Evolutionary conservation across 2,329 filamentous ascomycete species (phyloP).

Genomic region (Trichoderma sp.): DNA sequence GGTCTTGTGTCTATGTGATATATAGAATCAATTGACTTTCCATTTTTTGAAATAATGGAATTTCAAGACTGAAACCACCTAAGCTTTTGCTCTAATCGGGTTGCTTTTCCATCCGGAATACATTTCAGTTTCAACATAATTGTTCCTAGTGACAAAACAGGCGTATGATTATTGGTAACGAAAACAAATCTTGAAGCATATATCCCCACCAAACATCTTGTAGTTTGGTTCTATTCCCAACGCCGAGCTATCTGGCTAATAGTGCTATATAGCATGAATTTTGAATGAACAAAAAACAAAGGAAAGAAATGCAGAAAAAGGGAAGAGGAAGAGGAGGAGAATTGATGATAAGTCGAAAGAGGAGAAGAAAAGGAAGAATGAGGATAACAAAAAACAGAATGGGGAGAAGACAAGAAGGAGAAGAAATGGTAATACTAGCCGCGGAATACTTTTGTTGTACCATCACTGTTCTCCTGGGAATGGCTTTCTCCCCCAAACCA

Average conservation of each 20-base stretch:
- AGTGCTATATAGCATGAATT: neutral
- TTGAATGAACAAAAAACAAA: neutral
- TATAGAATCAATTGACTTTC: neutral
- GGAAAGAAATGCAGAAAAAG: neutral
- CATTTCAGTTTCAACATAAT: neutral
- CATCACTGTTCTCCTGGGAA: neutral
- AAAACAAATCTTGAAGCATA: neutral
- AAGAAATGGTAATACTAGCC: neutral
- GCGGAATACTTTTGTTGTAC: neutral
- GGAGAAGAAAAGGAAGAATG: neutral
- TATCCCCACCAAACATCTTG: neutral
- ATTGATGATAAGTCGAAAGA: neutral
- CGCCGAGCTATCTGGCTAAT: neutral
- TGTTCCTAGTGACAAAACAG: neutral
- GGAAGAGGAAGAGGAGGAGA: neutral
- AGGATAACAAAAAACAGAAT: neutral
- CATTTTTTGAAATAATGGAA: neutral
- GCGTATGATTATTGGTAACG: neutral
- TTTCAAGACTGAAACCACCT: neutral
- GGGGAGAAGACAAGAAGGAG: neutral
- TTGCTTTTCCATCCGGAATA: neutral
- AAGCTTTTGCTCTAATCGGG: rapidly evolving
- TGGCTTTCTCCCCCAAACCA: slow-evolving; percentile 53
- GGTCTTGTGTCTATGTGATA: neutral
- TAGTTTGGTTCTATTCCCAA: neutral